Percentiles rank a stretch among this genome's conserved stretches.
Conservation (phyloP, 495 filamentous ascomycete species). For the Hypoxylon perforatum region DNA sequence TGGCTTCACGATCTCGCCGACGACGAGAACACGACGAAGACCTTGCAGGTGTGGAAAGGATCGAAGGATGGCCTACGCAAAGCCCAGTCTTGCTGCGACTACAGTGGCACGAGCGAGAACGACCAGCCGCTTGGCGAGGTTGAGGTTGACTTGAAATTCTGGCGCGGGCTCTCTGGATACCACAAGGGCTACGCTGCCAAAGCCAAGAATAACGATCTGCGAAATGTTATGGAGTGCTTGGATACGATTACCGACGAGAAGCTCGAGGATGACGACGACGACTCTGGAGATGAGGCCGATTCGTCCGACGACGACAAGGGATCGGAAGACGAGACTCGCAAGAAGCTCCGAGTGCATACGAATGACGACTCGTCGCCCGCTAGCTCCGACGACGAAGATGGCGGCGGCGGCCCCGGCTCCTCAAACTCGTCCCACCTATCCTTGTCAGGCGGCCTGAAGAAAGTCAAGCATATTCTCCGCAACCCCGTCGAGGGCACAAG, state of each 20-base stretch:
- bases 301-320: conserved; percentile 40
- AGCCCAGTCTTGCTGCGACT: conserved; percentile 50
- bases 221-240: conserved; percentile 71
- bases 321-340: conserved; percentile 41
- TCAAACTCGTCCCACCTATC: conserved; percentile 49
- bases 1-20: conserved; percentile 76
- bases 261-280: conserved; percentile 52
- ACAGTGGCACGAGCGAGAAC: conserved; percentile 51
- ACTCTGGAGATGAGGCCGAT: conserved; percentile 49
- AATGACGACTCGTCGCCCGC: conserved; percentile 46
- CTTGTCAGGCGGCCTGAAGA: conserved; percentile 34
- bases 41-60: conserved; percentile 66
- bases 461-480: conserved; percentile 50
- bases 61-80: conserved; percentile 59
- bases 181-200: conserved; percentile 62
- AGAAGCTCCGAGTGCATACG: conserved; percentile 49
- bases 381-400: conserved; percentile 41
- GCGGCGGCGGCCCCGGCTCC: conserved; percentile 31
- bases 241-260: conserved; percentile 68
- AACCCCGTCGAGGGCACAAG: conserved; percentile 44
- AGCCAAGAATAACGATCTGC: conserved; percentile 59
- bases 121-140: conserved; percentile 67
- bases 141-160: conserved; percentile 64
- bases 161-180: conserved; percentile 67
- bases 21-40: conserved; percentile 66